phyloP scores from a whole-genome alignment of 2,329 filamentous ascomycete genomes.

The Ceratocystis smalleyi region DNA sequence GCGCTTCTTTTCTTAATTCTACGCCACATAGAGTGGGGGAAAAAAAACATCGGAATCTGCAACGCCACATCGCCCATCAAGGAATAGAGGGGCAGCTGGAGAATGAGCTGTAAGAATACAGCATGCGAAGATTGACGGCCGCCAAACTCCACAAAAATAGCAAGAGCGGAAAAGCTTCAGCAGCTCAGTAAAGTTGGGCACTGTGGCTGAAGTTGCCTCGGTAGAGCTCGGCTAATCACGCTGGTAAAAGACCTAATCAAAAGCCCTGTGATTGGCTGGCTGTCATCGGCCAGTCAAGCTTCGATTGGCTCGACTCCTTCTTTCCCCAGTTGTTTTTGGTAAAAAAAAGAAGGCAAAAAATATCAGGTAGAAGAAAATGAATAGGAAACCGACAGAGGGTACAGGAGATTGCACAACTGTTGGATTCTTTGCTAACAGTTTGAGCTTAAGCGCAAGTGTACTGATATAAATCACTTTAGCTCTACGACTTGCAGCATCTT shows the following conservation, averaged over 20 bases:
- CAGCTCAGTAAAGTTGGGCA: background rate
- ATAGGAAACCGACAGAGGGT: background rate
- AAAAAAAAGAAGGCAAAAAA: constrained; percentile 8
- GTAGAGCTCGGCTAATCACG: constrained; percentile 17
- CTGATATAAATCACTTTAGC: background rate
- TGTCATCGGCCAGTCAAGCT: constrained; percentile 7
- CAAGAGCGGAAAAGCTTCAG: background rate
- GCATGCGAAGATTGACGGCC: background rate
- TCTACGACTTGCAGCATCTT: background rate
- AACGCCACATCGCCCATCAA: background rate
- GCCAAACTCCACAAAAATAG: background rate
- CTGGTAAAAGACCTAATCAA: constrained; percentile 13
- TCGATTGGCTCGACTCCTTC: constrained; percentile 11
- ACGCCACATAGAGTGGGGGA: background rate
- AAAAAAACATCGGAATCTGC: background rate
- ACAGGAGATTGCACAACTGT: too few species aligned
- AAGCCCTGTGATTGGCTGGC: constrained; percentile 15
- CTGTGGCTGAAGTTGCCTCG: constrained; percentile 16
- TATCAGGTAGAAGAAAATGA: constrained; percentile 5
- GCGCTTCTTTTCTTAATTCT: too few species aligned
- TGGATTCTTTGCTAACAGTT: too few species aligned
- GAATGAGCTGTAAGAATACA: too few species aligned
- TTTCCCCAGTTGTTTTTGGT: constrained; percentile 10
- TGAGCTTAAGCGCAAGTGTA: background rate
- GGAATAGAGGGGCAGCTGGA: too few species aligned